Conservation (phyloP, 1,139 yeast genomes). For the Geotrichum siamense region DNA sequence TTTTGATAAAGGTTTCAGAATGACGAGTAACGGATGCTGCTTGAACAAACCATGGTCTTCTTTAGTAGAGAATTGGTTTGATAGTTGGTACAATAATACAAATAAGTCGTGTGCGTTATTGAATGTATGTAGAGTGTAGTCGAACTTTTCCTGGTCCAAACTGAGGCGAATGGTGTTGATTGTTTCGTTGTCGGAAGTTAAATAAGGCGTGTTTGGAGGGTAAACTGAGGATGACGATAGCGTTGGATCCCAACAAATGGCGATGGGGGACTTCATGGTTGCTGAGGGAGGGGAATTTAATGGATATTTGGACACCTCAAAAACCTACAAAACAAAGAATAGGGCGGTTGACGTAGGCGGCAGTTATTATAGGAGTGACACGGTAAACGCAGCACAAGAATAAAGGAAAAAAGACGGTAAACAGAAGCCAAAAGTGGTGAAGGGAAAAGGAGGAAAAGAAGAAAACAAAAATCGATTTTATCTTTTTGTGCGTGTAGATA, state of each 20-base stretch:
- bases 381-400: background rate
- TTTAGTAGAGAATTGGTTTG: background rate
- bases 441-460: constrained; percentile 2
- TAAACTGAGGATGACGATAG: background rate
- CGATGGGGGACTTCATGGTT: constrained; percentile 6
- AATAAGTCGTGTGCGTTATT: constrained; percentile 5
- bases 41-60: constrained; percentile 3
- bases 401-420: constrained; percentile 1
- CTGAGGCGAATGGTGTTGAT: background rate
- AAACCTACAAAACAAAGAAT: too few relatives aligned
- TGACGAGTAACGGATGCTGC: constrained; percentile 4
- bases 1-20: background rate
- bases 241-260: constrained; percentile 7
- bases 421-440: background rate
- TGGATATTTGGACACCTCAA: too few relatives aligned
- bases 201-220: background rate
- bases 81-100: background rate
- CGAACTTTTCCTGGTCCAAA: constrained; percentile 1
- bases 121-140: constrained; percentile 1
- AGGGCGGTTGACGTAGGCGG: too few relatives aligned
- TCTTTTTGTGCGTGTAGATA: too few relatives aligned
- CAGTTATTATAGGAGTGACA: background rate
- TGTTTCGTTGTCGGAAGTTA: background rate
- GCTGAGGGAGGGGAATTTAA: background rate
- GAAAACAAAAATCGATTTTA: background rate